Base-by-base conservation (phyloP, 2,329 filamentous ascomycete genomes). In the Pyrenochaeta sp. region DNA sequence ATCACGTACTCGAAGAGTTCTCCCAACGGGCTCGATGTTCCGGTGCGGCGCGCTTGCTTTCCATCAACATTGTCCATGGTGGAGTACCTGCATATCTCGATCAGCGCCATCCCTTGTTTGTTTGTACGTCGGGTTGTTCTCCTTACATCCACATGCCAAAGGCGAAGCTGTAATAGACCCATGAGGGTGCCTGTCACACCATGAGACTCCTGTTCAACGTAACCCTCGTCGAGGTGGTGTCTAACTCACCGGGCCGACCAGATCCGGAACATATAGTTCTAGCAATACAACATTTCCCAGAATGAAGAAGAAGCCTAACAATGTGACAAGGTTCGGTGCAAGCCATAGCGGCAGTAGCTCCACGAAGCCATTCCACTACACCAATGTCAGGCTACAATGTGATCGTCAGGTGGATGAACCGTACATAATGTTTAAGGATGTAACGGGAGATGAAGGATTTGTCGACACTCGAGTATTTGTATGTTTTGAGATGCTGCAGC, bases 21-120 rank as follows among this genome's bases (percentile, higher is more conserved):
- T 65, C 95, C 95, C 21, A 99, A 83, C 0, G 92, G 92, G 74
- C 92, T 97, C 27, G 94, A 98, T 3, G 94, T 97, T 47, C 94
- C 93, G 3, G 95, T 99, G 69, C 95, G 85, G 61, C 95, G 86
- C 52, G 95, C 95, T 81, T 99, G 95, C 79, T 99, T 99, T 66
- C 95, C 95, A 76, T 99, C 95, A 61, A 98, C 90, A 76, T 99
- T 99, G 81, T 99, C 95, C 89, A 99, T 93, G 12, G 95, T 99
- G 66, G 95, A 96, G 78, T 98, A 89, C 75, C 82, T 83, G 48
- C 10, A 42, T 14, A 41, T 15, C n/a, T 3, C 17, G 33, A 40
- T 70, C 42, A 71, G 67, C 56, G 45, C 32, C 20, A 41, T 11
- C 7, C 12, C 33, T 18, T 21, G 29, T 21, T 4, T 11, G 9